These are phyloP conservation scores for Calonectria ilicicola DNA, from an alignment of 2,329 filamentous ascomycete genomes.

Conservation along the genomic window DNA sequence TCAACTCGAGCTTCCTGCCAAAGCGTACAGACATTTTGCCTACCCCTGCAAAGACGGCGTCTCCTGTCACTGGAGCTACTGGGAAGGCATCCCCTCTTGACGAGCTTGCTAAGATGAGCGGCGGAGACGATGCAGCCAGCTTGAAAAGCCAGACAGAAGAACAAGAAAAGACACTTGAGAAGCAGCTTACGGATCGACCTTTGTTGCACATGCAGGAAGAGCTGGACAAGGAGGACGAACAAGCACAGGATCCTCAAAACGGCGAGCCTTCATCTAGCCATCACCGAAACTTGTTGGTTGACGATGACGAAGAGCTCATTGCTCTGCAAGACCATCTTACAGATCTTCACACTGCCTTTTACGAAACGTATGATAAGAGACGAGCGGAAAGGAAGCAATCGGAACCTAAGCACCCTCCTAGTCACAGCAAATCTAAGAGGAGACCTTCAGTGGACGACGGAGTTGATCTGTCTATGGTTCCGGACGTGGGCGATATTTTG, in stretches of 20 bases:
- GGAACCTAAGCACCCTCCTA: conserved; percentile 49
- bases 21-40: conserved; percentile 73
- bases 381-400: conserved; percentile 50
- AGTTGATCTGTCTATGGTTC: conserved; percentile 68
- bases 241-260: conserved; percentile 39
- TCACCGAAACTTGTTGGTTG: conserved; percentile 79
- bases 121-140: conserved; percentile 74
- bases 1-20: conserved; percentile 96
- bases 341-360: conserved; percentile 83
- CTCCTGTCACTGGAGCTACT: conserved; percentile 21
- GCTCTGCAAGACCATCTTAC: conserved; percentile 82
- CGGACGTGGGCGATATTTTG: conserved; percentile 89
- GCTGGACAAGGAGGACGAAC: conserved; percentile 81
- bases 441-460: conserved; percentile 52
- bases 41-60: conserved; percentile 36
- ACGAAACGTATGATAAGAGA: conserved; percentile 80
- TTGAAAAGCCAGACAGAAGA: conserved; percentile 83
- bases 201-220: conserved; percentile 92
- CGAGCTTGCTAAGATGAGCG: conserved; percentile 81
- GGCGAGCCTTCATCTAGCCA: conserved; percentile 49
- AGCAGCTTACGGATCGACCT: conserved; percentile 89
- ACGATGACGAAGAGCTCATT: conserved; percentile 87
- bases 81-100: conserved; percentile 68
- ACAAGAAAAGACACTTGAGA: conserved; percentile 88
- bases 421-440: conserved; percentile 47